phyloP scores from a whole-genome alignment of 2,329 filamentous ascomycete genomes.

The Pleoardoris graminearum region DNA sequence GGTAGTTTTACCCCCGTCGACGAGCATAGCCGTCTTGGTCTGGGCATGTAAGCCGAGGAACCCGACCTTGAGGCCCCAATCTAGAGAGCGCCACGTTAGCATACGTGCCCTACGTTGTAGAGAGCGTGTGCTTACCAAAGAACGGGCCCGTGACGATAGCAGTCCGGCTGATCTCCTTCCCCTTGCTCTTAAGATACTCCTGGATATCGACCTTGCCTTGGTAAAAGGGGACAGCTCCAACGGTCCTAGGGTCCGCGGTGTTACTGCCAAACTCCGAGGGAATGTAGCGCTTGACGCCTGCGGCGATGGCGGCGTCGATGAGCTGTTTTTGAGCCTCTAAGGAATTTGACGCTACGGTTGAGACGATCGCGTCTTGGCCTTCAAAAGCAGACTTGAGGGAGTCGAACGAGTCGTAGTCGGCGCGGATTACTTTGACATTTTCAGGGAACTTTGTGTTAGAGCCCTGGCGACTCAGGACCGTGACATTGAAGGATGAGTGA shows the following conservation, averaged over 20 bases:
- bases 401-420: conserved; percentile 53
- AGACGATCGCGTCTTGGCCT: conserved; percentile 62
- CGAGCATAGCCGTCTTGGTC: conserved; percentile 56
- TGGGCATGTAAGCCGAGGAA: conserved; percentile 58
- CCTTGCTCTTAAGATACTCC: conserved; percentile 57
- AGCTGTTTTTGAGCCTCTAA: too few species aligned
- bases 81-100: background rate
- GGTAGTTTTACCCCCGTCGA: conserved; percentile 59
- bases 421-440: conserved; percentile 50
- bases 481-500: conserved; percentile 55
- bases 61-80: conserved; percentile 58
- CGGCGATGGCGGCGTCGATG: conserved; percentile 62
- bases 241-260: conserved; percentile 41
- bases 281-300: conserved; percentile 64
- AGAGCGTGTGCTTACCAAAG: conserved; percentile 47
- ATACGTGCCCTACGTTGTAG: background rate
- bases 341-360: conserved; percentile 54
- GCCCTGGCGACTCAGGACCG: conserved; percentile 57
- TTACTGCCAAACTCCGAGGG: conserved; percentile 62
- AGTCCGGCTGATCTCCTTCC: conserved; percentile 61
- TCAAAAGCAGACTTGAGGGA: conserved; percentile 57
- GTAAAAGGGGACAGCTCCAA: conserved; percentile 56
- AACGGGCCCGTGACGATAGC: conserved; percentile 55
- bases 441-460: conserved; percentile 49
- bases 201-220: conserved; percentile 53